Evolutionary conservation across 805 yeast species (phyloP), one percentile per base, ranked within the genome.

Genomic region (Deakozyma indianensis): DNA sequence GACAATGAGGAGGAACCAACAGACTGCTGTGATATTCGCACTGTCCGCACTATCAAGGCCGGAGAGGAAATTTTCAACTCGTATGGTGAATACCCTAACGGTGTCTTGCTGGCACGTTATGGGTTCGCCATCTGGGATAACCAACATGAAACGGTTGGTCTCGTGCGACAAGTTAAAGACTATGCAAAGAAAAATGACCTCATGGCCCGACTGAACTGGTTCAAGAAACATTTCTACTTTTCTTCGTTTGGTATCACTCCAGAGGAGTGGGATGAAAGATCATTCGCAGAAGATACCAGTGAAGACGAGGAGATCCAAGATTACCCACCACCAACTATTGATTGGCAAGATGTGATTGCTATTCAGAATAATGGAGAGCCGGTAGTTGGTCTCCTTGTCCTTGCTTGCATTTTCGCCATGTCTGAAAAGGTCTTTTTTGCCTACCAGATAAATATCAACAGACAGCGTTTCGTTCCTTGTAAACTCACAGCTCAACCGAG

Each of bases 1-100:
- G 59, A 52, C 9, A 53, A 50, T n/a, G 60, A 52, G 5, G 56
- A 46, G 5, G 57, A 53, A 2, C 55, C 42, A 3, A 49, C 38
- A 22, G 65, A 63, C 47, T 79, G 87, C 51, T 84, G 94, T 53
- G 95, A 86, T 53, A 75, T 87, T 14, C 68, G 74, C 0, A 55
- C 80, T 2, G 65, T 68, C 18, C 58, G 57, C 14, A 56, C 61
- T 1, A 74, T 83, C 0, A 43, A 54, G 1, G 56, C 62, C 27
- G 75, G 76, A 4, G 59, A 66, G 11, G 96, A 90, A 56, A 56
- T 90, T 14, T 83, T 78, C 66, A 87, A 85, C 62, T 78, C 92
- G 0, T 88, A 87, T 54, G 96, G 96, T 0, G 80, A 78, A 23
- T 66, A 80, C 35, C 63, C 79, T 15, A 85, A 83, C 52, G 68